phyloP scores from a whole-genome alignment of 768 basidiomycete genomes.

The Leccinum longicurvipes region DNA sequence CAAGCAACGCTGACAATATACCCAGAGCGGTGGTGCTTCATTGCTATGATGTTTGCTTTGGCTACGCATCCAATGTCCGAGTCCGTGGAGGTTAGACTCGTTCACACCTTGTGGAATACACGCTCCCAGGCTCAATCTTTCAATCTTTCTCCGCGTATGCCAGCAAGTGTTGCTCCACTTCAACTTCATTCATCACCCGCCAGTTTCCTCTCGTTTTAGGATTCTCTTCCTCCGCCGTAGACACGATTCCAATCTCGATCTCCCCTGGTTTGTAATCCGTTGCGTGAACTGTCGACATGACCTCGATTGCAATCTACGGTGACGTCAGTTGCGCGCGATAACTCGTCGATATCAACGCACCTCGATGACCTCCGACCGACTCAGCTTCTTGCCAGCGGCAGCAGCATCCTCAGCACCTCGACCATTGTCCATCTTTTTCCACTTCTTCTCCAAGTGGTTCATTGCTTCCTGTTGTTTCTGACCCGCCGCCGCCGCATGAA shows the following conservation, averaged over 20 bases:
- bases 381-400: conserved; percentile 69
- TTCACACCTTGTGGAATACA: conserved; percentile 1
- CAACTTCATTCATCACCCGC: conserved; percentile 74
- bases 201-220: conserved; percentile 70
- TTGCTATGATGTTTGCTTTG: conserved; percentile 28
- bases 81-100: background rate
- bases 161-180: conserved; percentile 75
- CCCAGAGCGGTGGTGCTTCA: conserved; percentile 66
- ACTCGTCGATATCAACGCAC: conserved; percentile 40
- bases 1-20: conserved; percentile 1
- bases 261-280: conserved; percentile 96
- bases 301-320: conserved; percentile 84
- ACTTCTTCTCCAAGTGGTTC: conserved; percentile 98
- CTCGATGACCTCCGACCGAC: conserved; percentile 84
- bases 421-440: conserved; percentile 89
- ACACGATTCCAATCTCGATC: conserved; percentile 94
- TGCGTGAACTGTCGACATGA: conserved; percentile 89
- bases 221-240: conserved; percentile 67
- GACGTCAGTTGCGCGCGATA: background rate
- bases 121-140: conserved; percentile 17
- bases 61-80: background rate
- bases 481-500: conserved; percentile 94
- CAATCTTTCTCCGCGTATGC: conserved; percentile 90
- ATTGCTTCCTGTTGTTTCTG: conserved; percentile 98
- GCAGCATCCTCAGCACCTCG: conserved; percentile 75